Percentiles rank a stretch among this genome's conserved stretches.
Conservation (phyloP, 1,284 basidiomycete genomes). For the Apiotrichum domesticum region DNA sequence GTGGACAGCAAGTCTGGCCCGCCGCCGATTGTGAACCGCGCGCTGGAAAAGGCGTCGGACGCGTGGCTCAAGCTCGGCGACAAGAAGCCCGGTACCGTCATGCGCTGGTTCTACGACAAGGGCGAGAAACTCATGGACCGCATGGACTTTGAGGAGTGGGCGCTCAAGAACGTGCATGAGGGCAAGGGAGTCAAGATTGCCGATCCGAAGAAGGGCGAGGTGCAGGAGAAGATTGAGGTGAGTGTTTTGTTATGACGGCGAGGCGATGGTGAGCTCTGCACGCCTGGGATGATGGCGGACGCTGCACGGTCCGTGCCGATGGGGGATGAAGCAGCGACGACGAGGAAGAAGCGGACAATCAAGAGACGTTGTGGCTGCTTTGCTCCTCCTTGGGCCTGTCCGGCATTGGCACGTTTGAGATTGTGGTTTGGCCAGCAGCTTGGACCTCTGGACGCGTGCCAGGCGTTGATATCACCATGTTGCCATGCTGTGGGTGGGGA, state of each 20-base stretch:
- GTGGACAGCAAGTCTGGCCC: background rate
- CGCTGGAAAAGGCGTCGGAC: slow-evolving; percentile 33
- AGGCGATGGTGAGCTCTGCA: no score
- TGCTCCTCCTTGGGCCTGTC: no score
- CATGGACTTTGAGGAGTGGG: slow-evolving; percentile 47
- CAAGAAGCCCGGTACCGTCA: slow-evolving; percentile 36
- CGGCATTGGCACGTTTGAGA: no score
- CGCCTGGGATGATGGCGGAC: no score
- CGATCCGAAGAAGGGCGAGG: slow-evolving; percentile 21
- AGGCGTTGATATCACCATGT: no score
- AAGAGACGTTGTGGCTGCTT: no score
- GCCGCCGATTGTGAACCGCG: slow-evolving; percentile 16
- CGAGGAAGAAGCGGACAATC: no score
- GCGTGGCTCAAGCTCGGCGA: slow-evolving; percentile 41
- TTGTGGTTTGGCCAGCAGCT: no score
- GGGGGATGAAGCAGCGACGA: no score
- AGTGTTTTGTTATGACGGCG: slow-evolving; percentile 1
- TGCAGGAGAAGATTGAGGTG: slow-evolving; percentile 28
- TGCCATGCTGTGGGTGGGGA: no score
- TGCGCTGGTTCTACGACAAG: slow-evolving; percentile 41
- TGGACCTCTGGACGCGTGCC: no score
- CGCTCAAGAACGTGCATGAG: slow-evolving; percentile 37
- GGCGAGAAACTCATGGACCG: slow-evolving; percentile 47
- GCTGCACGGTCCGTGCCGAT: no score
- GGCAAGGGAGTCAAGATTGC: slow-evolving; percentile 33